A percentile compares a stretch with the other conserved stretches of the same genome.
phyloP scores from a whole-genome alignment of 208 protist species.

The Wallacemonas sp. region DNA sequence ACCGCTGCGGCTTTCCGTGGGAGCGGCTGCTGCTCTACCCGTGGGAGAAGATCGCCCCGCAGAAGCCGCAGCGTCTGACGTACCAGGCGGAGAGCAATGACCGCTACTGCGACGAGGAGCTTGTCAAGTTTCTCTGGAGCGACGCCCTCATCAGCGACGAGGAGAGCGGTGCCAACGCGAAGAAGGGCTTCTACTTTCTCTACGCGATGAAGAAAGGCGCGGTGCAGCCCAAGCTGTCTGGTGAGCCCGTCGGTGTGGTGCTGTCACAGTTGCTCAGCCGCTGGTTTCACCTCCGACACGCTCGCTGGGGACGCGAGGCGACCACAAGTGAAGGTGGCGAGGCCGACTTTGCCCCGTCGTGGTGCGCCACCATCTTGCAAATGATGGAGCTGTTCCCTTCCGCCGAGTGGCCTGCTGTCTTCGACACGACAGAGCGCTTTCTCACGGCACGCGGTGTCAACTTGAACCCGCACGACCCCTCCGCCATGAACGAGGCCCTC shows the following conservation, averaged over 20 bases:
- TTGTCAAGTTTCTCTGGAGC: conserved; percentile 65
- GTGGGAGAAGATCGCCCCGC: conserved; percentile 45
- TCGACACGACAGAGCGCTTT: conserved; percentile 26
- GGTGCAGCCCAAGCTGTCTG: conserved; percentile 24
- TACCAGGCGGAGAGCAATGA: conserved; percentile 35
- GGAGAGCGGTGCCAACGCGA: conserved; percentile 67
- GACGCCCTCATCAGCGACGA: conserved; percentile 75
- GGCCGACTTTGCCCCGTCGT: conserved; percentile 43
- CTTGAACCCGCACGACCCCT: conserved; percentile 15
- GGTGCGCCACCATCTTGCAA: conserved; percentile 58
- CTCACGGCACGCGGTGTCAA: conserved; percentile 39
- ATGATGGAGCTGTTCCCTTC: conserved; percentile 42
- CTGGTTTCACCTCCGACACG: conserved; percentile 80
- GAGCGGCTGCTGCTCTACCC: conserved; percentile 49
- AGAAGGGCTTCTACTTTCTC: conserved; percentile 87
- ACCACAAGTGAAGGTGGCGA: conserved; percentile 27
- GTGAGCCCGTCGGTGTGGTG: conserved; percentile 32
- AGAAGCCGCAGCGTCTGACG: conserved; percentile 55
- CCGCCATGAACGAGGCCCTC: conserved; percentile 13
- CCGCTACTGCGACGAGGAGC: conserved; percentile 32
- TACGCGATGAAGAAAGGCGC: conserved; percentile 56
- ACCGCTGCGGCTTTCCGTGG: conserved; percentile 66
- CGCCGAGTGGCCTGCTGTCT: conserved; percentile 45
- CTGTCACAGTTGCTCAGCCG: conserved; percentile 49
- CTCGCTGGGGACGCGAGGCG: conserved; percentile 65